Base-by-base conservation (phyloP, 176 grass and related monocot species). In the Triticum turgidum region DNA sequence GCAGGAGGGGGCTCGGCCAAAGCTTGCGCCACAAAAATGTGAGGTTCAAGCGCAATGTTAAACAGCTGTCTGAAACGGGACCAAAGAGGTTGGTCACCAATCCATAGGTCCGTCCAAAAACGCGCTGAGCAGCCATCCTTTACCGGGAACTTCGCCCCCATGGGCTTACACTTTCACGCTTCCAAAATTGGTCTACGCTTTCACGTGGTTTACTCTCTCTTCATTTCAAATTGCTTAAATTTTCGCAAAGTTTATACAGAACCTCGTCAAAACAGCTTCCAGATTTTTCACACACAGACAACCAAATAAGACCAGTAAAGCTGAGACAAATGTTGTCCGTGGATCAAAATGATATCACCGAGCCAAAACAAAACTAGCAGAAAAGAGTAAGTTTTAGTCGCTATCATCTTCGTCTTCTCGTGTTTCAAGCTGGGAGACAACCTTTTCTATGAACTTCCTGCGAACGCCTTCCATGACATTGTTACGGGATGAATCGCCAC, bases 381-480 rank as follows among this genome's bases (percentile, higher is more conserved):
- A 44, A 80, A 10, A 25, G 9, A 4, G 5, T 27, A 80, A 22
- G 69, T 67, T 90, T 90, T 87, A 93, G 51, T 97, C 94, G 39
- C 94, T 97, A 18, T 93, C 92, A 70, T 94, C 91, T 21, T 92
- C 90, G 25, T 91, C 85, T 30, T 96, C 97, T 11, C 81, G 82
- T 25, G 89, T 85, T 86, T 96, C 92, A 83, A 91, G 94, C 75
- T 91, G 91, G 56, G 89, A 82, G 5, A 99, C 90, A 66, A 96
- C 79, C 86, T 96, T 99, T 92, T 99, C 97, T 21, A 99, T 96
- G 32, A 99, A 96, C 80, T 91, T 99, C 61, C 87, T 94, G 34
- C 92, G 93, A 77, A 99, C 92, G 11, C 92, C 92, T 81, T 94
- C 91, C 24, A 96, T 91, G 69, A 99, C 94, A 58, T 88, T 89